Evolutionary conservation across 306 rosid species (phyloP), one percentile per base, ranked within the genome.

Genomic region (Medicago lupulina): DNA sequence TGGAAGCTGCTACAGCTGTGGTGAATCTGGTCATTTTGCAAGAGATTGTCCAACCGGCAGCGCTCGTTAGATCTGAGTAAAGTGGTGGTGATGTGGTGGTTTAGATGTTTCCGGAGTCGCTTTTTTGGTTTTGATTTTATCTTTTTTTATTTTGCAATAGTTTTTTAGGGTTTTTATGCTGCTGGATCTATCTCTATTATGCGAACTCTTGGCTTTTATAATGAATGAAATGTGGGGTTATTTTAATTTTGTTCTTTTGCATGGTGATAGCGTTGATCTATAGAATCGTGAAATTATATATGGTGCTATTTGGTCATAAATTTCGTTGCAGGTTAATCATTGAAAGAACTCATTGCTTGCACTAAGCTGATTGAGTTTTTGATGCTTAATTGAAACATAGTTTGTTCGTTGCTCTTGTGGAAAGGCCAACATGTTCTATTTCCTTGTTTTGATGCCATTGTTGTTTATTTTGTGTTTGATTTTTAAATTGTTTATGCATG

Each of bases 1-100:
- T 0, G 92, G 87, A 0, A 69, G 84, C 64, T 81, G 85, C 75
- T 81, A 81, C 58, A 76, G 13, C 70, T 81, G 85, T 63, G 87
- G 87, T 0, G 84, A 83, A 7, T 66, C 84, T 5, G 87, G 87
- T 5, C 87, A 83, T 17, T 83, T 83, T 2, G 84, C 87, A 0
- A 83, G 87, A 18, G 87, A 83, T 16, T 80, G 87, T 36, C 76
- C 84, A 4, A 40, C 59, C 0, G 38, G 38, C 7, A 28, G 50
- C 12, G 57, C 76, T 17, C 79, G 87, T 34, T 83, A 50, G 13
- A 41, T 43, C 15, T 57, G 23, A 36, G 71, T 43, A 19, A 65
- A 40, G 51, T 65, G 5, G 18, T 46, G 11, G 19, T 59, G 25
- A 10, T 67, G 7, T 65, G 49, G 66, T 76, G 64, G 16, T 75